phyloP scores from a whole-genome alignment of 257 asterid genomes.

The Solanum medicagineum region DNA sequence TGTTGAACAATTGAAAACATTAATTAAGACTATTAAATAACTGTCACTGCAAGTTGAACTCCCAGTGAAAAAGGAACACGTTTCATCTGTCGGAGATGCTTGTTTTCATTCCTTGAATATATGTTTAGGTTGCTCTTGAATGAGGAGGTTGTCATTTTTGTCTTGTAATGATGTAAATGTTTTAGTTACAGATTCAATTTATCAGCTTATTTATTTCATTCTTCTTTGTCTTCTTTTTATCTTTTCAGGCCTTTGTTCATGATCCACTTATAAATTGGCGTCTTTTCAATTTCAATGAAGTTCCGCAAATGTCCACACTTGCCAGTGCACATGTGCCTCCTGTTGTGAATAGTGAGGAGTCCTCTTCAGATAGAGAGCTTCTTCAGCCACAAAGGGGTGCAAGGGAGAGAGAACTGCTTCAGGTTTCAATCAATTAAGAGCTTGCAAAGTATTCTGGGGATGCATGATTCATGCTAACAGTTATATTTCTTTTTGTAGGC shows the following conservation, averaged over 20 bases:
- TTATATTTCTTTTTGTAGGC: constrained; percentile 37
- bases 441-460: not conserved
- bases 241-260: constrained; percentile 90
- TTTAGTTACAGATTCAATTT: not conserved
- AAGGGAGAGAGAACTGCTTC: constrained; percentile 93
- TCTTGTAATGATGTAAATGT: not conserved
- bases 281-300: constrained; percentile 95
- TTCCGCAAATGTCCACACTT: constrained; percentile 76
- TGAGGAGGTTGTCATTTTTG: not conserved
- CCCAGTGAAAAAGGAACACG: not conserved
- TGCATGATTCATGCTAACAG: not conserved
- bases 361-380: constrained; percentile 46
- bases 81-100: not conserved
- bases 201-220: not conserved
- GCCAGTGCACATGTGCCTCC: constrained; percentile 50
- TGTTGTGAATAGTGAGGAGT: constrained; percentile 53
- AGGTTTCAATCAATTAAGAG: constrained; percentile 25
- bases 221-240: not conserved
- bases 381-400: constrained; percentile 80
- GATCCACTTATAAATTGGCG: constrained; percentile 99
- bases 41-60: not conserved
- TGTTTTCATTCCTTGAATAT: not conserved
- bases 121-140: not conserved
- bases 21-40: not conserved
- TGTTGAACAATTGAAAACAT: not conserved